Percentiles rank a stretch among this genome's conserved stretches.
Conservation (phyloP, 2,329 filamentous ascomycete genomes). For the Paraconiothyrium sp. region DNA sequence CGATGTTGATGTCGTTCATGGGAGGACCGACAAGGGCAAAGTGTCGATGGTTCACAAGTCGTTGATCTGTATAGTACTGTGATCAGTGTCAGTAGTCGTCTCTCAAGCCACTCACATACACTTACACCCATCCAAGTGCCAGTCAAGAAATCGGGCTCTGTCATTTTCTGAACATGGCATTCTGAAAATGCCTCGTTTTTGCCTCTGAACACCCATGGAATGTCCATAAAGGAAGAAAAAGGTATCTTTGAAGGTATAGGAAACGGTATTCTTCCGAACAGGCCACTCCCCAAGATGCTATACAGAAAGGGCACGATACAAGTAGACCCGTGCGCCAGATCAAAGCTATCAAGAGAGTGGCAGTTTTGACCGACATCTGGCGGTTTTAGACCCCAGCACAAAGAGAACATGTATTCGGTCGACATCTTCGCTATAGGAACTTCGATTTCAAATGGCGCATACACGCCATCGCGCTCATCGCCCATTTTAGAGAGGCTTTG, state of each 20-base stretch:
- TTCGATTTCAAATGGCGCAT: conserved; percentile 7
- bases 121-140: conserved; percentile 30
- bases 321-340: conserved; percentile 20
- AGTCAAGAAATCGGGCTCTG: conserved; percentile 23
- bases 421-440: neutral
- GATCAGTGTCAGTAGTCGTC: conserved; percentile 12
- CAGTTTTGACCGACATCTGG: neutral
- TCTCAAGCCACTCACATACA: neutral
- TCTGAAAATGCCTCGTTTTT: conserved; percentile 20
- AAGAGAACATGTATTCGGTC: conserved; percentile 3
- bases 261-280: conserved; percentile 5
- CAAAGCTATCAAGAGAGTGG: neutral
- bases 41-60: neutral
- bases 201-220: conserved; percentile 23
- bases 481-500: conserved; percentile 18
- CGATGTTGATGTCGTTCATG: conserved; percentile 26
- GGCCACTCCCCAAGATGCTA: neutral
- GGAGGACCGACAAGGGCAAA: conserved; percentile 20
- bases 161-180: conserved; percentile 32
- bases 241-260: conserved; percentile 25
- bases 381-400: conserved; percentile 3
- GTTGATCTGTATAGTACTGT: conserved; percentile 26
- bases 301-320: conserved; percentile 13
- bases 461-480: neutral
- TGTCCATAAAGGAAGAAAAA: conserved; percentile 26